phyloP scores from a whole-genome alignment of 2,329 filamentous ascomycete species.

The Diplodia mutila region DNA sequence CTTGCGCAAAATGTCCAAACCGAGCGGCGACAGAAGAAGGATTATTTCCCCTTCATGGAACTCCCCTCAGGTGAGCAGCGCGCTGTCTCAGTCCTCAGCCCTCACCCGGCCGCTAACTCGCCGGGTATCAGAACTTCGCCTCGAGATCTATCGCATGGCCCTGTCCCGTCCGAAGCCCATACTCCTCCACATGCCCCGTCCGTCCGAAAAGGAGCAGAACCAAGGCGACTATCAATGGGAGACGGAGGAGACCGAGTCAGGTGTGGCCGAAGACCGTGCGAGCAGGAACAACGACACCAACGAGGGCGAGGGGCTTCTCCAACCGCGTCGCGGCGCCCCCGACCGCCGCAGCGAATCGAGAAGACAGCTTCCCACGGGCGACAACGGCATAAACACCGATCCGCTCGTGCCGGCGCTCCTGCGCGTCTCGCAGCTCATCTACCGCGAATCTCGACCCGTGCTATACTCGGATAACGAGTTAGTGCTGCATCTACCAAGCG shows the following conservation, averaged over 20 bases:
- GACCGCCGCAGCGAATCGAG: conserved; percentile 23
- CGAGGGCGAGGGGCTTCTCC: background rate
- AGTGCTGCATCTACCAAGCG: conserved; percentile 43
- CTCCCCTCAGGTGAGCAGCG: conserved; percentile 23
- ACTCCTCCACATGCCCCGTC: conserved; percentile 33
- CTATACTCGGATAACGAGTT: conserved; percentile 48
- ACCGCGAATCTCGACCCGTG: conserved; percentile 46
- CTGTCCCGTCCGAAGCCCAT: conserved; percentile 38
- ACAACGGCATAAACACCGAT: conserved; percentile 32
- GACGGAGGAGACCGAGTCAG: background rate
- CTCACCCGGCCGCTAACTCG: background rate
- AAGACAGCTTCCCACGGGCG: conserved; percentile 25
- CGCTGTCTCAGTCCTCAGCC: background rate
- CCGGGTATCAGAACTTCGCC: conserved; percentile 49
- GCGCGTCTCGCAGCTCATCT: conserved; percentile 44
- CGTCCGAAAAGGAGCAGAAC: conserved; percentile 19
- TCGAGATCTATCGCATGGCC: conserved; percentile 49
- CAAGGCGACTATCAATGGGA: conserved; percentile 3
- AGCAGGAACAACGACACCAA: background rate
- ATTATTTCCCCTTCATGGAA: conserved; percentile 26
- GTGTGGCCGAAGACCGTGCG: background rate
- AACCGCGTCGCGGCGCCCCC: background rate
- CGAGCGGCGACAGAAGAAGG: conserved; percentile 5
- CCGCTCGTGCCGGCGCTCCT: conserved; percentile 46
- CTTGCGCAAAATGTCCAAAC: background rate